Evolutionary conservation across 2,329 filamentous ascomycete genomes (phyloP), one percentile per base, ranked within the genome.

Genomic region (Paraphaeosphaeria minitans): DNA sequence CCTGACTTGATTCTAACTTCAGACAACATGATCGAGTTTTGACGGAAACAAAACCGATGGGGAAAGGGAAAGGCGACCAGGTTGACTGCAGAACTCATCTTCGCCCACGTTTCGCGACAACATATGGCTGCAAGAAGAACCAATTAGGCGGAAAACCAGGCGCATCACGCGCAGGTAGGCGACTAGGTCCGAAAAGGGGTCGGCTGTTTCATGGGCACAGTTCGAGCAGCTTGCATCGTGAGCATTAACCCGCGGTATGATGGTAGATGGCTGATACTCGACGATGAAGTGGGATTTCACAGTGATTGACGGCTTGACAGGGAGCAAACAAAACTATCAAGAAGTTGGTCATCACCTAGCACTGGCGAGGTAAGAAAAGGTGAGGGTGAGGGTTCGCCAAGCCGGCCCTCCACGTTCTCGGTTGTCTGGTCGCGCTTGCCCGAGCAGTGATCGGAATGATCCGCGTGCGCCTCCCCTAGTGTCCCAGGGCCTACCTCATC

Each of bases 131-230:
- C 47, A 50, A 35, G 47, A 39, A 37, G 10, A 9, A 9, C 12
- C n/a, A 37, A 22, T 22, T 53, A 31, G 50, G 37, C 35, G 22
- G 16, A 39, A 37, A 39, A 19, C 31, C 31, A 21, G 47, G 21
- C 47, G 47, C 47, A 19, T 53, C 50, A 53, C 50, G 35, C 21
- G n/a, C n/a, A n/a, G 50, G 22, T 54, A 51, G 56, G 56, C 56
- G 56, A 58, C 51, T 58, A 55, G 35, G 43, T 58, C 16, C 22
- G 41, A 58, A 54, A 51, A 43, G 56, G 56, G 55, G 27, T 43
- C 24, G 31, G 47, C 41, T 33, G 56, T 58, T 51, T 55, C 56
- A 58, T 42, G 27, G 43, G 27, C 21, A 48, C 24, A 13, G 45
- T 29, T 29, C 16, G 7, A 48, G 24, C 45, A 29, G 43, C 10